These are phyloP conservation scores for Podospora pseudoanserina DNA, from an alignment of 495 filamentous ascomycete genomes.

Conservation along the genomic window DNA sequence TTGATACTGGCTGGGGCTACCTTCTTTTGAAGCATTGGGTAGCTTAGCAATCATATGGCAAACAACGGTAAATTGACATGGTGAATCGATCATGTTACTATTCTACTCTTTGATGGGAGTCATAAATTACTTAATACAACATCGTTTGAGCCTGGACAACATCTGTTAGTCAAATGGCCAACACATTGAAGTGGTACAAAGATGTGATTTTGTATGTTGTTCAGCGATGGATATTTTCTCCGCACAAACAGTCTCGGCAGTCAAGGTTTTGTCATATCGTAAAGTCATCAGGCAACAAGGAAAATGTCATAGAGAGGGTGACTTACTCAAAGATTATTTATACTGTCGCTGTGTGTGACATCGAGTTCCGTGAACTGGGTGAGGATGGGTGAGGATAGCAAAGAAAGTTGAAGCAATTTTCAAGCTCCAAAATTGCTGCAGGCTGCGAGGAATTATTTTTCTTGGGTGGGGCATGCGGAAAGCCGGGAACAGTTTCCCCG, in stretches of 20 bases:
- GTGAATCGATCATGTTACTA: neutral
- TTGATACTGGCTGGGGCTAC: too few species aligned
- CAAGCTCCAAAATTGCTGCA: neutral
- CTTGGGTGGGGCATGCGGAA: neutral
- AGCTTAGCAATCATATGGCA: too few species aligned
- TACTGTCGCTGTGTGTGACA: neutral
- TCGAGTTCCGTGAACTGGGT: neutral
- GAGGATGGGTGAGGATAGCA: neutral
- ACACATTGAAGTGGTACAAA: neutral
- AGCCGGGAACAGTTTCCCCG: neutral
- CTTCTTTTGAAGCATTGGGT: too few species aligned
- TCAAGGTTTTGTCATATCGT: slow-evolving; percentile 36
- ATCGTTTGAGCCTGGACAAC: neutral
- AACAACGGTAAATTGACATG: too few species aligned
- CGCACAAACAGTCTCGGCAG: slow-evolving; percentile 30
- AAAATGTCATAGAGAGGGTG: neutral
- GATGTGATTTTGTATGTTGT: neutral
- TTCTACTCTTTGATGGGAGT: neutral
- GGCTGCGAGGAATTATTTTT: neutral
- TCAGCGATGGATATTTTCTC: slow-evolving; percentile 19
- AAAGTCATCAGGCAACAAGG: slow-evolving; percentile 26
- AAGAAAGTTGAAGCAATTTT: neutral
- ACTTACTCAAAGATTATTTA: neutral
- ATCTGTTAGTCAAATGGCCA: neutral
- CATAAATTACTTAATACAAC: neutral